phyloP scores from a whole-genome alignment of 2,329 filamentous ascomycete species.

The Trichoderma oligosporum region DNA sequence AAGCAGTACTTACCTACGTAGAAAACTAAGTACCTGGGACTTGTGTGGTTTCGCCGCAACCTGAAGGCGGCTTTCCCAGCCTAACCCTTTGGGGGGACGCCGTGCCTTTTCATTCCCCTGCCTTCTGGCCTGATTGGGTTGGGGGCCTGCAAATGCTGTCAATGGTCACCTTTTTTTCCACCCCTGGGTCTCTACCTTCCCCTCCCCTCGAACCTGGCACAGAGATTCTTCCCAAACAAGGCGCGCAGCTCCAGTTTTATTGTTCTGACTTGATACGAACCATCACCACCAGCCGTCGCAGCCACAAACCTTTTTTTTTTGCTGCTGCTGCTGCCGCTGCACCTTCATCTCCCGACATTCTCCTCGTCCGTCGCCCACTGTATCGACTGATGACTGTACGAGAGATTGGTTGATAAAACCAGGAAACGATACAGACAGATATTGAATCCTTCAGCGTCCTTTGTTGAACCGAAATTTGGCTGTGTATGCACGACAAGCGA shows the following conservation, averaged over 20 bases:
- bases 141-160: background rate
- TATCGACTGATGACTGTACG: background rate
- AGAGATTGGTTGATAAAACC: too few relatives aligned
- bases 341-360: slow-evolving; percentile 5
- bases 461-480: slow-evolving; percentile 11
- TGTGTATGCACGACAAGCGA: slow-evolving; percentile 7
- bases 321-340: slow-evolving; percentile 6
- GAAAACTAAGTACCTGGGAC: too few relatives aligned
- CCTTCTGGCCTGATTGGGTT: slow-evolving; percentile 6
- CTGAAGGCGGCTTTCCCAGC: background rate
- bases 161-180: background rate
- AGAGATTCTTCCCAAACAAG: slow-evolving; percentile 11
- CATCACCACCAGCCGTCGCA: slow-evolving; percentile 17
- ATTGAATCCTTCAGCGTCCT: background rate
- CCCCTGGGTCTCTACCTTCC: slow-evolving; percentile 12
- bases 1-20: too few relatives aligned
- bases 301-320: slow-evolving; percentile 16
- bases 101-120: background rate
- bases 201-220: background rate
- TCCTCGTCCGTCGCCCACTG: background rate
- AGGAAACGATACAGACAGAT: too few relatives aligned
- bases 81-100: slow-evolving; percentile 1
- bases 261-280: slow-evolving; percentile 4
- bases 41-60: slow-evolving; percentile 12
- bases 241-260: slow-evolving; percentile 15